Base-by-base conservation (phyloP, 805 yeast genomes). In the Saccharomycopsis capsularis region DNA sequence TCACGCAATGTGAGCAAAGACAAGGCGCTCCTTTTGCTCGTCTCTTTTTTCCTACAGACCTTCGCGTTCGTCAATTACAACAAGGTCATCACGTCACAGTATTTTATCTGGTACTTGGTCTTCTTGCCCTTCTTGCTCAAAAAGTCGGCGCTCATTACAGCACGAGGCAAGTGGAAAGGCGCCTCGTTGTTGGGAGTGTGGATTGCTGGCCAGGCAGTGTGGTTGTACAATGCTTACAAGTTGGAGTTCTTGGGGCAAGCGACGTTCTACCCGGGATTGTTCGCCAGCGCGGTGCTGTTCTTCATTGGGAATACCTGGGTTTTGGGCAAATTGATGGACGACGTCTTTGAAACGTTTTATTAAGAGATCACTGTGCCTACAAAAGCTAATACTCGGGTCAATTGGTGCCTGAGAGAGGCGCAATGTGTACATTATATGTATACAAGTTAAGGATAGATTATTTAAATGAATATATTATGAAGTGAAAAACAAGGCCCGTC, bases 101-200 rank as follows among this genome's bases (percentile, higher is more conserved):
- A 93, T 65, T 93, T 93, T 65, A 78, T 91, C 54, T 93, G 99
- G 99, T 93, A 84, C 60, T 67, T 93, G 57, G 85, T 89, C 13
- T 78, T 90, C 55, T 63, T 91, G 39, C 98, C 99, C 1, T 77
- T 85, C 47, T 82, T 69, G 58, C 61, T 88, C 5, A 69, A 81
- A 2, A 60, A 66, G 6, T 70, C 87, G 0, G 62, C 58, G 2
- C 55, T 74, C 3, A 49, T 63, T 1, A 50, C 66, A 0, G 53
- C 62, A 0, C 52, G 47, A 0, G 47, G 58, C 3, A 61, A 62
- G 42, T 42, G 41, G 6, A 67, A 64, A 44, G 85, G 85, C 1
- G 2, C 70, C 0, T 13, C 64, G 0, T 68, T 75, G 36, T 52
- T 78, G 1, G 49, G 61, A 0, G 59, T 78, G 3, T 93, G 99